Evolutionary conservation across 2,329 filamentous ascomycete genomes (phyloP), one percentile per base, ranked within the genome.

Genomic region (Thelonectria olida): DNA sequence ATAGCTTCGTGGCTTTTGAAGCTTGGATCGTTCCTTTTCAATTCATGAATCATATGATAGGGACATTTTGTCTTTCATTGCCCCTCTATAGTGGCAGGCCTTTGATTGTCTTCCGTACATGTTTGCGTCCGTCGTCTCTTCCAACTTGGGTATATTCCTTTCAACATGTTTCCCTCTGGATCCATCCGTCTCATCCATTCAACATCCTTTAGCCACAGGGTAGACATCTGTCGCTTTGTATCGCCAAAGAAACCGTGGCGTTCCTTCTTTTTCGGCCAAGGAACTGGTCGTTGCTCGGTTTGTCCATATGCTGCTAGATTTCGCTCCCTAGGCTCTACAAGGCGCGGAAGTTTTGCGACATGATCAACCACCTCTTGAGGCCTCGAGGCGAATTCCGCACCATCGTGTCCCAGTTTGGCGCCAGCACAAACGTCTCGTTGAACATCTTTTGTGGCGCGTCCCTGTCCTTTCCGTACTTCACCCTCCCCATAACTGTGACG

Each of bases 381-480:
- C 82, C 82, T 61, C 84, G 83, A 2, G 83, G 76, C 34, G 85
- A 82, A 64, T 86, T 87, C 56, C 79, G 79, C 5, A 78, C 80
- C 66, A 84, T 80, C 0, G 82, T 78, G 65, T 89, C 85, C 85
- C 88, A 85, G 77, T 92, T 92, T 7, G 93, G 92, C 36, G 95
- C 91, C 55, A 97, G 81, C 22, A 96, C 85, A 74, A 97, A 90
- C 1, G 85, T 90, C 76, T 97, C 93, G 71, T 88, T 90, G 75
- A 97, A 97, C 34, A 87, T 88, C 67, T 88, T 87, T 75, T 87
- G 84, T 13, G 85, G 85, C 13, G 86, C 85, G 27, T 89, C 86
- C 67, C 84, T 84, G 60, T 82, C 84, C 61, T 87, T 85, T 49
- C 89, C 89, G 72, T 91, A 90, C 65, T 88, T 85, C 36, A 96